Evolutionary conservation across 768 basidiomycete species (phyloP), one percentile per base, ranked within the genome.

Genomic region (Kwoniella botswanensis): DNA sequence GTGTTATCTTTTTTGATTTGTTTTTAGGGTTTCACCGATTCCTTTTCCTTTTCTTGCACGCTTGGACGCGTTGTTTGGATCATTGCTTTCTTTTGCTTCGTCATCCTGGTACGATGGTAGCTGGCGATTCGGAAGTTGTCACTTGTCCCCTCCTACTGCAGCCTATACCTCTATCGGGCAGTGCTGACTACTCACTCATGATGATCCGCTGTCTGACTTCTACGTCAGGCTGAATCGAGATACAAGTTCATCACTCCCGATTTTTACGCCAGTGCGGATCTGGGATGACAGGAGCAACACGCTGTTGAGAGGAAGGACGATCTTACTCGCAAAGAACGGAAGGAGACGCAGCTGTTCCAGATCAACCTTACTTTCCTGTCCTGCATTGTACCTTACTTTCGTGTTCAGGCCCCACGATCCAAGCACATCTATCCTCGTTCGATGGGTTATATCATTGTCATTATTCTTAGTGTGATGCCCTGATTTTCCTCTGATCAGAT

Each of bases 401-500:
- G 4, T 43, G 41, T 29, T 41, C 22, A 59, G 57, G 59, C 59
- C 59, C 59, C 59, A 61, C 59, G 59, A 61, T 61, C 42, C 11
- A 46, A 43, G 42, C 35, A 43, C 35, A 61, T n/a, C 7, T 61
- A 1, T 4, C 26, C 42, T 43, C 41, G 26, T 53, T 46, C 2
- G 26, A 52, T 41, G 63, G 18, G 63, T 63, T 46, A 63, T 63
- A 63, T 63, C 63, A 41, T 9, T 26, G 53, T 50, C 18, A 24
- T 17, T 13, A n/a, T 42, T 42, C 43, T 58, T 61, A 46, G 59
- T 61, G 42, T 26, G 42, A 43, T 43, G 59, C 59, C 59, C 59
- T 61, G 59, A 61, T 61, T 44, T 61, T 42, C 59, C 59, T 61
- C 59, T 61, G 57, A 26, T 26, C 57, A n/a, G 24, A 21, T 61